Percentiles rank a stretch among this genome's conserved stretches.
These are phyloP conservation scores for Penicillium sp. DNA, from an alignment of 2,329 filamentous ascomycete species.

Conservation along the genomic window DNA sequence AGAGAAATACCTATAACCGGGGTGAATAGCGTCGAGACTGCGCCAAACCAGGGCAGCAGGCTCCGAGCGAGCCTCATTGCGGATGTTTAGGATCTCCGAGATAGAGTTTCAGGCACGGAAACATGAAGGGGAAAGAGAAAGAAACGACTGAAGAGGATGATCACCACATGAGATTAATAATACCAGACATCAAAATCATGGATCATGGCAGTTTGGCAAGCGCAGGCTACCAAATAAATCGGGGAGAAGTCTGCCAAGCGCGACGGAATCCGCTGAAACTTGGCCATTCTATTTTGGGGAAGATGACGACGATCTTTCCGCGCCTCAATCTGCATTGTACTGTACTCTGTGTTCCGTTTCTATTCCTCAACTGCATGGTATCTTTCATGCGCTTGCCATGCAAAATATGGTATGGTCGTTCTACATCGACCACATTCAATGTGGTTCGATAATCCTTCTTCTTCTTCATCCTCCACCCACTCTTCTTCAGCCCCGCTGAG, in stretches of 20 bases:
- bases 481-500: conserved; percentile 12
- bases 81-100: conserved; percentile 6
- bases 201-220: too few relatives aligned
- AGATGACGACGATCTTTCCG: too few relatives aligned
- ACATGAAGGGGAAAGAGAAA: conserved; percentile 7
- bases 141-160: background rate
- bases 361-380: conserved; percentile 39
- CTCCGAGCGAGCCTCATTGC: conserved; percentile 18
- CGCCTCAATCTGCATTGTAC: too few relatives aligned
- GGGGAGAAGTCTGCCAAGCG: conserved; percentile 16
- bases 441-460: conserved; percentile 25
- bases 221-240: too few relatives aligned
- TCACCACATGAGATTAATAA: too few relatives aligned
- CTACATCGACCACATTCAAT: conserved; percentile 44
- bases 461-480: conserved; percentile 16
- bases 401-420: conserved; percentile 46
- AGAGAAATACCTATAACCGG: conserved; percentile 13
- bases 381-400: conserved; percentile 45
- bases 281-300: background rate
- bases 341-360: background rate
- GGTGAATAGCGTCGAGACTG: conserved; percentile 13
- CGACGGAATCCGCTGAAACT: conserved; percentile 10
- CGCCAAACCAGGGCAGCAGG: conserved; percentile 16
- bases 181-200: too few relatives aligned
- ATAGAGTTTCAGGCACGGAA: conserved; percentile 15